Base-by-base conservation (phyloP, 1,284 basidiomycete genomes). In the Ceraceosorus guamensis region DNA sequence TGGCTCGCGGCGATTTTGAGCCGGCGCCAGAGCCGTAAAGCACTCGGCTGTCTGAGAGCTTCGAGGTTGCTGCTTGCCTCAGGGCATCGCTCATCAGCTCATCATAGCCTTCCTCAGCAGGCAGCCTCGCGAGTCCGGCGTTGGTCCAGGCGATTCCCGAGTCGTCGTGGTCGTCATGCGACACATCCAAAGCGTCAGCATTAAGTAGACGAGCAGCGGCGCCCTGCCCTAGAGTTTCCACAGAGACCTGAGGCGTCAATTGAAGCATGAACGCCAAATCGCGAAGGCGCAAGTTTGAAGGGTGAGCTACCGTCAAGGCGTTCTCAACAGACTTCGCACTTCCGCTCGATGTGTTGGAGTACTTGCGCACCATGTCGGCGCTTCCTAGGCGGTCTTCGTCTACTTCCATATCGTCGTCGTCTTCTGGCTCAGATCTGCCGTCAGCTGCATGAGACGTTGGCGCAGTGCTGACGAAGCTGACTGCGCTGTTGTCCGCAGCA, bases 171-270 rank as follows among this genome's bases (percentile, higher is more conserved):
- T 35, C 48, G 6, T 65, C 61, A 33, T 67, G 62, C 24, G 30
- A 32, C 45, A 30, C 45, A 18, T 50, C 57, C 13, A 53, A 53
- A 57, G 58, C 64, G 13, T 73, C 73, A 2, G 73, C 65, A 4
- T 62, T 65, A 2, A 75, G 57, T 45, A 75, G 56, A 2, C 71
- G 62, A 52, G 73, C 72, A 18, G 65, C 59, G n/a, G 71, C 60
- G 6, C 71, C 67, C 44, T 69, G 64, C 4, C 74, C 74, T 45
- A 75, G 59, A 2, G 74, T 71, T 54, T 76, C 73, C 24, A 76
- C 68, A 18, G 73, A 61, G 0, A 66, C 62, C 43, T 70, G 67
- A 16, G 74, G 74, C 0, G 68, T 61, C 3, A 74, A 55, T 35
- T 68, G 63, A 33, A 76, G 56, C 14, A 73, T 48, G 48, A 75